Percentiles rank a stretch among this genome's conserved stretches.
Evolutionary conservation across 2,329 filamentous ascomycete genomes (phyloP).

Genomic region (Penicillium capsulatum): DNA sequence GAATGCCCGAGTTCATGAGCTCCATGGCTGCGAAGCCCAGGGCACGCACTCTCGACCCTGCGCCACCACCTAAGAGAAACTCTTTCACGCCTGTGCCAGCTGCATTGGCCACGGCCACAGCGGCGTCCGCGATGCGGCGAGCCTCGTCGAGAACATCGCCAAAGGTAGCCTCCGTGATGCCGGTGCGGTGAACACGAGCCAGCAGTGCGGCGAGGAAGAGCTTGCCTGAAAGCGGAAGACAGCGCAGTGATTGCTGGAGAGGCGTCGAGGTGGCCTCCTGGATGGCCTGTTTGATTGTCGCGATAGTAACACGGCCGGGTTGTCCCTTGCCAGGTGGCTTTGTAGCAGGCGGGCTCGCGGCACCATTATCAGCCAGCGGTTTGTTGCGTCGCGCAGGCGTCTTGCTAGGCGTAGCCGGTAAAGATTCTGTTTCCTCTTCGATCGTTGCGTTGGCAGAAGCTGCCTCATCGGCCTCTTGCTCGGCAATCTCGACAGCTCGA

Average conservation of each 20-base stretch:
- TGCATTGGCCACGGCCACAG: constrained; percentile 46
- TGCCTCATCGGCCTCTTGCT: constrained; percentile 58
- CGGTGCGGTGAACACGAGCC: constrained; percentile 72
- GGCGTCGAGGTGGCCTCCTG: constrained; percentile 91
- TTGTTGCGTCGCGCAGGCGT: constrained; percentile 32
- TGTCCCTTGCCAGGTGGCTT: constrained; percentile 28
- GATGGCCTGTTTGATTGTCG: constrained; percentile 89
- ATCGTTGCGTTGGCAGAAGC: constrained; percentile 14
- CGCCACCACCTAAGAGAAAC: constrained; percentile 51
- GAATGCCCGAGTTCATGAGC: constrained; percentile 78
- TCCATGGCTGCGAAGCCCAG: constrained; percentile 73
- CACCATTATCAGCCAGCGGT: constrained; percentile 11
- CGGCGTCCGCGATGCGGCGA: constrained; percentile 56
- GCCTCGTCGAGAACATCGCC: constrained; percentile 88
- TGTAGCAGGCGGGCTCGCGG: constrained; percentile 13
- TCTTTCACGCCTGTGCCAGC: constrained; percentile 56
- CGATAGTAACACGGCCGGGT: constrained; percentile 71
- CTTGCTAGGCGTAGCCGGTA: constrained; percentile 46
- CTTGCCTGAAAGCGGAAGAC: constrained; percentile 76
- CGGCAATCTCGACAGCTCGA: constrained; percentile 89
- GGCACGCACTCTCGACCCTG: constrained; percentile 50
- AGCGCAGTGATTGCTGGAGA: constrained; percentile 80
- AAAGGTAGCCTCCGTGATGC: constrained; percentile 79
- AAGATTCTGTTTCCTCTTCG: constrained; percentile 31
- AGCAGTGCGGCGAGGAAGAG: constrained; percentile 80